Evolutionary conservation across 768 basidiomycete genomes (phyloP), one percentile per base, ranked within the genome.

Genomic region (Naganishia vishniacii): DNA sequence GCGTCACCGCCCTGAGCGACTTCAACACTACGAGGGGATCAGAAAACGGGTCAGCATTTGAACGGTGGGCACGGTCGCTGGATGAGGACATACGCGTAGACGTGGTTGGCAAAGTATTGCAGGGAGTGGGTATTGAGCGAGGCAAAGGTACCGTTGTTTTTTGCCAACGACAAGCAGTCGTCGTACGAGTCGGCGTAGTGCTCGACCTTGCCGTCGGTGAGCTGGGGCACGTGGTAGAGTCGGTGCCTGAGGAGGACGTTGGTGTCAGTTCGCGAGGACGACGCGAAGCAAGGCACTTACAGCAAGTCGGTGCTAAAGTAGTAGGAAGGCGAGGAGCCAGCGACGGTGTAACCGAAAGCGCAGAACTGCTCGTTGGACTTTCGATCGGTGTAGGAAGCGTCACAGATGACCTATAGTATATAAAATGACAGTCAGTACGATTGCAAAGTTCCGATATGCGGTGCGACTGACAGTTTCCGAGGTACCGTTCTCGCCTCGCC

Each of bases 401-500:
- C 68, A 48, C 73, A 77, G 62, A 76, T 76, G 56, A 64, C 59
- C 59, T 60, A 18, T 34, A 4, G 23, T 5, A n/a, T n/a, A 4
- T 18, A 11, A 12, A 23, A 29, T 15, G 13, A 16, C 15, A 29
- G 15, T 56, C 20, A 44, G 37, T 6, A n/a, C n/a, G n/a, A n/a
- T n/a, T n/a, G n/a, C n/a, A n/a, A n/a, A n/a, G n/a, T n/a, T n/a
- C n/a, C n/a, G n/a, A n/a, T n/a, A n/a, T n/a, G n/a, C n/a, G n/a
- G n/a, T n/a, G n/a, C n/a, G n/a, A 31, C 59, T 29, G 65, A 75
- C 74, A 20, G 76, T 77, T 62, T 77, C 76, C 18, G 64, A 48
- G 18, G 74, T 73, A n/a, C 67, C 76, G 64, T 77, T 77, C 64
- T 70, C 66, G 13, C 73, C 74, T 63, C 76, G 59, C 73, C 73